Conservation (phyloP, 2,329 filamentous ascomycete species). For the Phyllosticta citrichinensis region DNA sequence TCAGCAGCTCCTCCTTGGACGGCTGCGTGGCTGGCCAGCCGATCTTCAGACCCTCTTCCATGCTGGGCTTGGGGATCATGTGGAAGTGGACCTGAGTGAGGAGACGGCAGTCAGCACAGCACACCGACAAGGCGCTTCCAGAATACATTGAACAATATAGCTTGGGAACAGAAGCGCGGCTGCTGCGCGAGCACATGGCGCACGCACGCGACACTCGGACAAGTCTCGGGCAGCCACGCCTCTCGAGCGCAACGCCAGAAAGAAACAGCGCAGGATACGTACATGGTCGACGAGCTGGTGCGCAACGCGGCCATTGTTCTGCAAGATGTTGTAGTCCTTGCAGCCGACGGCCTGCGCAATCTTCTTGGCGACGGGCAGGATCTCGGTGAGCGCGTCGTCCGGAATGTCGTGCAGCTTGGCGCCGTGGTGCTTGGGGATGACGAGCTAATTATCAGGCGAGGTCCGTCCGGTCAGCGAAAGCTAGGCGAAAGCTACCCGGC, state of each 20-base stretch:
- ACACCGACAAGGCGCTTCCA: no score
- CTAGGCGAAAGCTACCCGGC: neutral
- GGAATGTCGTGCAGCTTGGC: constrained; percentile 87
- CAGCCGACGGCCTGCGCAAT: constrained; percentile 68
- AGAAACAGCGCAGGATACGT: constrained; percentile 24
- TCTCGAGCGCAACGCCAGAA: constrained; percentile 5
- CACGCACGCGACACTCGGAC: neutral
- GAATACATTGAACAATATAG: no score
- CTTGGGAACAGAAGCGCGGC: no score
- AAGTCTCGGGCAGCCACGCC: no score
- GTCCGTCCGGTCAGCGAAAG: neutral
- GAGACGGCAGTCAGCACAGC: neutral
- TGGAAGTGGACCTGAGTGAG: constrained; percentile 86
- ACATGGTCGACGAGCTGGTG: constrained; percentile 93
- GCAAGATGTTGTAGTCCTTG: constrained; percentile 80
- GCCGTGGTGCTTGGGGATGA: constrained; percentile 93
- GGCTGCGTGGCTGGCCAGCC: constrained; percentile 65
- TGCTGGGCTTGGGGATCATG: constrained; percentile 92
- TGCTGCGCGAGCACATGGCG: neutral
- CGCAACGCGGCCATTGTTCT: constrained; percentile 88
- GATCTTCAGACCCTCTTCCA: constrained; percentile 67
- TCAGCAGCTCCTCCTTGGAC: constrained; percentile 77
- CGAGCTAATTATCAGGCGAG: constrained; percentile 52
- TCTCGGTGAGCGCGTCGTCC: constrained; percentile 72
- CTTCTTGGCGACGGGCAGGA: constrained; percentile 81